Evolutionary conservation across 306 rosid genomes (phyloP).

Genomic region (Vicia sativa): DNA sequence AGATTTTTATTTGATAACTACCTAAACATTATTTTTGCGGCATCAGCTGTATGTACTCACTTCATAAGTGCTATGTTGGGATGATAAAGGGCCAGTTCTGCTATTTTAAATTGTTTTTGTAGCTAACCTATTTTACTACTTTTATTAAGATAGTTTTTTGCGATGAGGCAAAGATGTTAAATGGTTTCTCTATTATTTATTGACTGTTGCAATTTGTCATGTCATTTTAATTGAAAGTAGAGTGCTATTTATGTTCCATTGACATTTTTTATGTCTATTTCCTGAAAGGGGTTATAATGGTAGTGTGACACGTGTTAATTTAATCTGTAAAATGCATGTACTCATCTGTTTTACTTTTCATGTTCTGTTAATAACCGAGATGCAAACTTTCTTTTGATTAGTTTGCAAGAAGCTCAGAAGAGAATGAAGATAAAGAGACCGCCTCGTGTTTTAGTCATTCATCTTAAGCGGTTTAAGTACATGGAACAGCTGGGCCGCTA

Average conservation of each 20-base stretch:
- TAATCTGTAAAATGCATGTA: background rate
- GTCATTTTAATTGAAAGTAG: too few relatives aligned
- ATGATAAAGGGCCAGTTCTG: slow-evolving; percentile 15
- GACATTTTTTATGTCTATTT: background rate
- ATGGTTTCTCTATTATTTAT: slow-evolving; percentile 9
- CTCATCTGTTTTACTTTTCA: slow-evolving; percentile 5
- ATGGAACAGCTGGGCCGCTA: slow-evolving; percentile 92
- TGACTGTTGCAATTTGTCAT: slow-evolving; percentile 19
- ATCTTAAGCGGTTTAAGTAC: slow-evolving; percentile 97
- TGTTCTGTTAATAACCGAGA: slow-evolving; percentile 22
- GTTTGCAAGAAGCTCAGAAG: slow-evolving; percentile 99
- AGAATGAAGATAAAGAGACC: slow-evolving; percentile 99
- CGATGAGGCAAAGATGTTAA: slow-evolving; percentile 25
- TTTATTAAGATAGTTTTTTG: background rate
- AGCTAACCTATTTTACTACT: slow-evolving; percentile 1
- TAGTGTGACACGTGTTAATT: background rate
- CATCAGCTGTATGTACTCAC: slow-evolving; percentile 23
- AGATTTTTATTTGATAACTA: slow-evolving; percentile 3
- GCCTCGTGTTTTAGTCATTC: slow-evolving; percentile 93
- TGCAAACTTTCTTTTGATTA: slow-evolving; percentile 44
- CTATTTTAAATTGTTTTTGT: slow-evolving; percentile 24
- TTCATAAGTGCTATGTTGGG: slow-evolving; percentile 27
- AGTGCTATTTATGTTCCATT: too few relatives aligned
- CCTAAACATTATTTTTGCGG: slow-evolving; percentile 10
- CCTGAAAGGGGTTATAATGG: slow-evolving; percentile 20